Evolutionary conservation across 345 rosid genomes (phyloP), one percentile per base, ranked within the genome.

Genomic region (Streptanthus diversifolius): DNA sequence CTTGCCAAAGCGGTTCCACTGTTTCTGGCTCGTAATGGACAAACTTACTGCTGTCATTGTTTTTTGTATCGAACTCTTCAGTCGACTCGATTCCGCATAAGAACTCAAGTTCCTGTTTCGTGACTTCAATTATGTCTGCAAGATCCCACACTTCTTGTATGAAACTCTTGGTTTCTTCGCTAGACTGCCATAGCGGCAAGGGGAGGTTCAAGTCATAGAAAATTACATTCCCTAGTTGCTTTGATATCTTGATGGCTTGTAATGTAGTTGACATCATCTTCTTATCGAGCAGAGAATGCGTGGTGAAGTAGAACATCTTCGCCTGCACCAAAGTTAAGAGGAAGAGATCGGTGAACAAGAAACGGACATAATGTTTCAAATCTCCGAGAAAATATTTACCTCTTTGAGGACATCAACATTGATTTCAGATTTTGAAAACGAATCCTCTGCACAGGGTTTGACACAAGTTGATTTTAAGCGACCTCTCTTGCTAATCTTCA

Each of bases 41-140:
- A 83, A 93, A 93, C 83, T 90, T 91, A 9, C 86, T 83, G 40
- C 64, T 76, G 2, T 73, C 83, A 36, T 87, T 93, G 67, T 83
- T 77, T 49, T 79, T 76, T 18, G 95, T 82, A 82, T 90, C 90
- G 10, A 85, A 87, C 72, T 89, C 96, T 83, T 90, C 95, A 14
- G 64, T 51, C 18, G 96, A 79, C 61, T 82, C 59, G 25, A 93
- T 90, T 44, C 88, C 91, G 36, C 92, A 88, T 8, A 90, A 79
- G 79, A 90, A 93, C 77, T 90, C 98, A 35, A 93, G 87, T 61
- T 93, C 98, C 79, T 90, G 93, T 83, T 87, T 93, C 1, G 98
- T 90, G 48, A 90, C 81, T 83, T 90, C 98, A 24, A 86, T 82
- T 36, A 89, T 3, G 58, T 93, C 81, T 14, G 96, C 96, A 54